phyloP scores from a whole-genome alignment of 345 rosid genomes.

The Eucalyptus curtisii region DNA sequence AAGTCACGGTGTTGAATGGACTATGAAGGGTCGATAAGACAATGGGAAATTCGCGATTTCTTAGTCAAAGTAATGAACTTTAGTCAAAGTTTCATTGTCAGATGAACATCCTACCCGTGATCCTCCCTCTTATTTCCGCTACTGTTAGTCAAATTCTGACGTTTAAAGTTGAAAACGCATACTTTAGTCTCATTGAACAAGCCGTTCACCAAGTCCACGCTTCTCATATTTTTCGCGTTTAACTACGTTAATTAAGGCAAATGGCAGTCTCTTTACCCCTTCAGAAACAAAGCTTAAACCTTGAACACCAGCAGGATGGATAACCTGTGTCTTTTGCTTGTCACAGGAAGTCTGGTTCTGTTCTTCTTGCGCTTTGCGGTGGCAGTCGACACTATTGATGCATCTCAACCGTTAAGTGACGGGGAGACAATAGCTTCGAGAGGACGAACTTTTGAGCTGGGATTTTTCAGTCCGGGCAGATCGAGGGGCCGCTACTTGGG shows the following conservation, averaged over 20 bases:
- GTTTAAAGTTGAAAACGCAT: neutral
- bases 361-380: neutral
- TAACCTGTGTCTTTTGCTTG: neutral
- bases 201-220: neutral
- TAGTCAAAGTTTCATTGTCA: neutral
- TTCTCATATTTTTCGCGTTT: neutral
- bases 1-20: neutral
- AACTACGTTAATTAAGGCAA: neutral
- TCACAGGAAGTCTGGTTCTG: neutral
- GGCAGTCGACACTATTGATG: neutral
- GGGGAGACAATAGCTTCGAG: slow-evolving; percentile 3
- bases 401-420: slow-evolving; percentile 1
- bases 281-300: neutral
- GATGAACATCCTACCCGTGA: neutral
- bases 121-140: neutral
- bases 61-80: neutral
- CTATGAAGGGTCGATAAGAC: neutral
- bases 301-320: neutral
- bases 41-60: neutral
- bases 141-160: neutral
- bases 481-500: slow-evolving; percentile 22
- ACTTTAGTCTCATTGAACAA: neutral
- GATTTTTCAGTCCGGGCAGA: slow-evolving; percentile 4
- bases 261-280: neutral
- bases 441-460: slow-evolving; percentile 7